Evolutionary conservation across 768 basidiomycete species (phyloP), one percentile per base, ranked within the genome.

Genomic region (Punctularia strigosozonata): DNA sequence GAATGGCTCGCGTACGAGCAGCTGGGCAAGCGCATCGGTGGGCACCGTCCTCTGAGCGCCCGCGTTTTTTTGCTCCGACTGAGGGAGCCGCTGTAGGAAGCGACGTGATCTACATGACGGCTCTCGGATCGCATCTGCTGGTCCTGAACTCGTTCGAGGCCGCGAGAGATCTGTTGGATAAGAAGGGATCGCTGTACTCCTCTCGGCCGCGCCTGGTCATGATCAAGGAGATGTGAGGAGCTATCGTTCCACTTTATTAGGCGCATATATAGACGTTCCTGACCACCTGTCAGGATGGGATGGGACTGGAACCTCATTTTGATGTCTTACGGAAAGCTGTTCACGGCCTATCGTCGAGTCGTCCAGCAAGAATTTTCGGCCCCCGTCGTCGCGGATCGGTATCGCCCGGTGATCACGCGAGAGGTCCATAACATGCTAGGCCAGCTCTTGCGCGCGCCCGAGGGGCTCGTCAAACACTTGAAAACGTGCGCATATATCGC

Each of bases 101-200:
- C 23, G 49, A 50, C 26, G 25, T 52, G 13, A 35, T 51, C 23
- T 48, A 51, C 32, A 19, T 45, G 10, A 25, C 41, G 4, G 25
- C 42, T 1, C 38, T 48, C 8, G 40, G 43, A 2, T 22, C 25
- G 13, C 30, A 30, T 14, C 31, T 52, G 13, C 17, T 52, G 10
- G 36, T 46, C 33, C 12, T 49, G 22, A 44, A 46, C 28, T 47
- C 48, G 10, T 22, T 38, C 14, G 32, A 49, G 36, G 41, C 44
- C 21, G 50, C 50, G 1, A 33, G 19, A 8, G 47, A 44, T 19
- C 33, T 52, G 4, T 35, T 52, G 6, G 50, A 51, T 35, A 46
- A 45, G 36, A 25, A 41, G 5, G 41, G 41, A 19, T 19, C 32
- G 6, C 41, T 51, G 3, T 51, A 49, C 38, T 50, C 47, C 5